Percentiles rank a stretch among this genome's conserved stretches.
These are phyloP conservation scores for Vachellia pachyceras DNA, from an alignment of 306 rosid species.

Conservation along the genomic window DNA sequence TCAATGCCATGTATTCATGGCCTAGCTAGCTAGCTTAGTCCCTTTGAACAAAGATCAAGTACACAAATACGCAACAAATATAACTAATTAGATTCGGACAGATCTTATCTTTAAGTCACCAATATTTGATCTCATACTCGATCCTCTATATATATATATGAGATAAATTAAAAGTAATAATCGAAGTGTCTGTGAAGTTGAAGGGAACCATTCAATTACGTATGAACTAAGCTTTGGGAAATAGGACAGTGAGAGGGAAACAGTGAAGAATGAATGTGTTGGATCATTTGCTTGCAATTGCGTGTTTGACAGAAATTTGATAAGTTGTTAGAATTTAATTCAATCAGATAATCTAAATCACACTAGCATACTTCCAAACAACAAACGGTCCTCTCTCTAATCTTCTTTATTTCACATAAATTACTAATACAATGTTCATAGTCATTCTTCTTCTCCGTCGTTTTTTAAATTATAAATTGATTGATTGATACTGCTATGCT, in stretches of 20 bases:
- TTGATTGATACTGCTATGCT: constrained; percentile 21
- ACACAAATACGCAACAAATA: not conserved
- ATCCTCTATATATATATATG: no score
- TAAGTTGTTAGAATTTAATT: constrained; percentile 9
- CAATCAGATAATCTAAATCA: constrained; percentile 34
- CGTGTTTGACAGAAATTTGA: constrained; percentile 33
- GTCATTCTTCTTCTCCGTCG: not conserved
- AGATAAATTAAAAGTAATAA: not conserved
- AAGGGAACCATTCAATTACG: not conserved
- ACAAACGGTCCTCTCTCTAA: constrained; percentile 23
- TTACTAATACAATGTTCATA: constrained; percentile 7
- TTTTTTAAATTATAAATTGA: not conserved
- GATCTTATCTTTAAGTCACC: not conserved
- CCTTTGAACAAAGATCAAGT: not conserved
- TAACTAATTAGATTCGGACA: not conserved
- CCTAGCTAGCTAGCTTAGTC: not conserved
- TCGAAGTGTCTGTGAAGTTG: not conserved
- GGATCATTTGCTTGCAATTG: constrained; percentile 27
- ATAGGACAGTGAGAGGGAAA: constrained; percentile 13
- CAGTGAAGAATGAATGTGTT: constrained; percentile 19
- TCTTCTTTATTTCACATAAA: not conserved
- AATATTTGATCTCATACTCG: not conserved
- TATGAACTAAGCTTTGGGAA: constrained; percentile 32
- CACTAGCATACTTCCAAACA: constrained; percentile 27
- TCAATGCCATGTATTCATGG: not conserved